phyloP scores from a whole-genome alignment of 2,329 filamentous ascomycete genomes.

The Alternaria longipes region DNA sequence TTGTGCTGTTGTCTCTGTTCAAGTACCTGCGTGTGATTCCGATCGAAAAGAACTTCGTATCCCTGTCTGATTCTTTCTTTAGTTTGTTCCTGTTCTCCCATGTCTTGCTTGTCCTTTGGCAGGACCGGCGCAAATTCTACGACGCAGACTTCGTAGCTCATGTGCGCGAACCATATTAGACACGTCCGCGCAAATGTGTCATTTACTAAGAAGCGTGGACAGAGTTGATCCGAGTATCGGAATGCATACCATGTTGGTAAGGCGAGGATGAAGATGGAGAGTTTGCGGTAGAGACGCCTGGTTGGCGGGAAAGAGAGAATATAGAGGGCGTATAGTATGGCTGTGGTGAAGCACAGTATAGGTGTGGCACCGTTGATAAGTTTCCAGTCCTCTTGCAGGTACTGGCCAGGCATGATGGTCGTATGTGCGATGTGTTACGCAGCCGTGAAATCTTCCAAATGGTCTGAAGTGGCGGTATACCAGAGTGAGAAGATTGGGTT shows the following conservation, averaged over 20 bases:
- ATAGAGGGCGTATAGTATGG: slow-evolving; percentile 18
- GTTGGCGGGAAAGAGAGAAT: slow-evolving; percentile 28
- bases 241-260: slow-evolving; percentile 27
- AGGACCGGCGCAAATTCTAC: slow-evolving; percentile 13
- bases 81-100: slow-evolving; percentile 7
- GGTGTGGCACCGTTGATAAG: background rate
- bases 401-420: background rate
- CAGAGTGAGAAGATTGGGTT: background rate
- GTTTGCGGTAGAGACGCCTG: slow-evolving; percentile 12
- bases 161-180: slow-evolving; percentile 32
- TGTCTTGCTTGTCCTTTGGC: background rate
- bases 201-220: slow-evolving; percentile 10
- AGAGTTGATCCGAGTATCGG: slow-evolving; percentile 5
- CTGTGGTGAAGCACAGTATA: background rate
- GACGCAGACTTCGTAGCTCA: slow-evolving; percentile 25
- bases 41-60: slow-evolving; percentile 24
- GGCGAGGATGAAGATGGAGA: slow-evolving; percentile 18
- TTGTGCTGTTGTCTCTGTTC: background rate
- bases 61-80: slow-evolving; percentile 12
- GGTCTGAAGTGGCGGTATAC: background rate
- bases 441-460: background rate
- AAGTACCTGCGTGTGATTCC: slow-evolving; percentile 3
- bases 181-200: slow-evolving; percentile 29
- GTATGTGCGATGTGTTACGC: background rate
- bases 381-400: slow-evolving; percentile 1